Base-by-base conservation (phyloP, 495 filamentous ascomycete species). In the Penicillium steckii region DNA sequence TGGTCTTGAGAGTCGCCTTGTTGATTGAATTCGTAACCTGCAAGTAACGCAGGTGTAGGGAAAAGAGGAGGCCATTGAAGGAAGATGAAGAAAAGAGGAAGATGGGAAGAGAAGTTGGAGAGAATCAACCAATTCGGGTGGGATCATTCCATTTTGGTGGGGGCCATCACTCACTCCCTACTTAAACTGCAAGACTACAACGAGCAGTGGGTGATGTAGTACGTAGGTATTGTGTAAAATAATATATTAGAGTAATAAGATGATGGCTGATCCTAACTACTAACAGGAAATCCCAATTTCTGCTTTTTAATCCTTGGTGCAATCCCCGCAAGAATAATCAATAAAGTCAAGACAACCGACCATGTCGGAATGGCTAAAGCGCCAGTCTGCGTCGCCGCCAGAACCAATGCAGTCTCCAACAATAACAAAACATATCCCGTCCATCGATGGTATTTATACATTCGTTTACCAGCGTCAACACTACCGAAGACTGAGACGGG, bases 361-460 rank as follows among this genome's bases (percentile, higher is more conserved):
- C 90, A 93, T 26, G 88, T 70, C 61, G 85, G 83, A 50, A 96
- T 85, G 40, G 0, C 33, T 37, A 37, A 15, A 15, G 12, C 12
- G 15, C 75, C 68, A 30, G 91, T 95, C 76, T 86, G 77, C 37
- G 83, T 89, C 7, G 92, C 90, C 49, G 86, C 86, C 46, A 77
- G 68, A 30, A 96, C 78, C 9, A 91, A 93, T 24, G 80, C 83
- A 58, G 94, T 71, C 58, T 87, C 78, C 65, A 93, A 50, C 44
- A 84, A 50, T 42, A 95, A 62, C 53, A 91, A 68, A 29, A 82
- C 56, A 68, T 97, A 97, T 15, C 93, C 93, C n/a, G 73, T 75
- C 49, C 76, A 69, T 12, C 93, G 83, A 68, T 97, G 93, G 59
- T 91, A 96, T 65, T 95, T 96, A 73, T 91, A 97, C 26, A 94